phyloP scores from a whole-genome alignment of 1,284 basidiomycete species.

The Pseudozyma sp. region DNA sequence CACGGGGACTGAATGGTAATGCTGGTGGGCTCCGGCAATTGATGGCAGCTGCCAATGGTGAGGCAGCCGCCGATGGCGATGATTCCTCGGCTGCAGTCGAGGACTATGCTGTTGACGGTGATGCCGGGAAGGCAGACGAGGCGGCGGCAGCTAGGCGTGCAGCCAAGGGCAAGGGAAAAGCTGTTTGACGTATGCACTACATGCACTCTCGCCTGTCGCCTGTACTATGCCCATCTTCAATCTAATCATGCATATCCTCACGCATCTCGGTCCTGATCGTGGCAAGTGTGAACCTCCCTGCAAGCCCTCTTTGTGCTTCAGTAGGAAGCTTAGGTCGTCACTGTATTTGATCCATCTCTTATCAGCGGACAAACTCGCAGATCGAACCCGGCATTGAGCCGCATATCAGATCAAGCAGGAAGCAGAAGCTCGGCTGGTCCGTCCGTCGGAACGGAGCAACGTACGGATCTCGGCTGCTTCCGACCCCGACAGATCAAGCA shows the following conservation, averaged over 20 bases:
- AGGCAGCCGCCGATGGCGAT: neutral
- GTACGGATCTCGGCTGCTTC: no score
- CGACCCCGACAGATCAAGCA: no score
- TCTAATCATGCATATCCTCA: neutral
- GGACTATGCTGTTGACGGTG: neutral
- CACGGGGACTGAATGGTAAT: neutral
- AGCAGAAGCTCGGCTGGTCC: no score
- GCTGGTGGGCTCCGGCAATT: neutral
- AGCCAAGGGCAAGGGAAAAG: conserved; percentile 34
- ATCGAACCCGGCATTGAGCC: no score
- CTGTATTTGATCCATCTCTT: no score
- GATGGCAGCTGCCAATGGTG: neutral
- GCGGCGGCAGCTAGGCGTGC: conserved; percentile 13
- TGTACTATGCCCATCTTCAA: neutral
- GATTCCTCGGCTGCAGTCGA: neutral
- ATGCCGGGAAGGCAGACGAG: conserved; percentile 4
- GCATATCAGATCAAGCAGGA: no score
- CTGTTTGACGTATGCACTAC: conserved; percentile 1
- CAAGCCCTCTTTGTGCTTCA: no score
- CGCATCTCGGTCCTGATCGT: no score
- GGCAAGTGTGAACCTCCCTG: no score
- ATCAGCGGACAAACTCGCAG: no score
- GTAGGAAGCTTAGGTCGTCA: no score
- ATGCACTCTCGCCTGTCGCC: neutral
- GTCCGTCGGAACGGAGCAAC: no score